Percentiles rank a stretch among this genome's conserved stretches.
Evolutionary conservation across 441 rosid genomes (phyloP).

Genomic region (Adansonia madagascariensis): DNA sequence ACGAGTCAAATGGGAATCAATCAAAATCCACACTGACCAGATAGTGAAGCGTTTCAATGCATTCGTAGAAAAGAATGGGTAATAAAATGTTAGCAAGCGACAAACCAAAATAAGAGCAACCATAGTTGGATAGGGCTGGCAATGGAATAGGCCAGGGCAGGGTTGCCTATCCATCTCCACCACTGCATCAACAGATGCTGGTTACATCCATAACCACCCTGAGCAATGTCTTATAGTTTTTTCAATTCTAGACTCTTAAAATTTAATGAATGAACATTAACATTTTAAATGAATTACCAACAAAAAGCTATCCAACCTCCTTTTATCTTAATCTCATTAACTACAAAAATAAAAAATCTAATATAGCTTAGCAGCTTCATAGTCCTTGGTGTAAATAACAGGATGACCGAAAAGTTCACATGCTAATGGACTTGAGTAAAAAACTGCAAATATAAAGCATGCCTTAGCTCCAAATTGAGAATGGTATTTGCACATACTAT

Average conservation of each 20-base stretch:
- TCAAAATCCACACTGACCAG: not conserved
- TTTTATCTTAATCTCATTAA: not conserved
- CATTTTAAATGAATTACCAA: not conserved
- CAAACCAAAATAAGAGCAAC: not conserved
- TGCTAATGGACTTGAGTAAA: slow-evolving; percentile 51
- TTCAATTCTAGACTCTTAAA: not conserved
- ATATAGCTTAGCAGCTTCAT: slow-evolving; percentile 42
- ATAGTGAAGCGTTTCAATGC: not conserved
- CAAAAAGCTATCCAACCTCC: not conserved
- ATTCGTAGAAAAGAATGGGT: not conserved
- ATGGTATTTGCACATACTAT: not conserved
- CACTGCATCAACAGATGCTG: not conserved
- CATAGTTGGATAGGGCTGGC: not conserved
- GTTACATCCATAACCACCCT: not conserved
- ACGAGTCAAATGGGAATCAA: not conserved
- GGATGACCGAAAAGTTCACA: slow-evolving; percentile 32
- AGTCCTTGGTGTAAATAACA: slow-evolving; percentile 40
- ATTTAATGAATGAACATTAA: not conserved
- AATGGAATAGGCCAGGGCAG: not conserved
- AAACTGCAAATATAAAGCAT: slow-evolving; percentile 42
- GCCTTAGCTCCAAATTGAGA: slow-evolving; percentile 11
- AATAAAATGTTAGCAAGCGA: not conserved
- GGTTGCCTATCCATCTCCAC: not conserved
- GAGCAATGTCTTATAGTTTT: not conserved
- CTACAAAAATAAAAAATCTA: not conserved